Percentiles rank a stretch among this genome's conserved stretches.
Conservation (phyloP, 164 flowering plant species). For the Vitis cinerea region DNA sequence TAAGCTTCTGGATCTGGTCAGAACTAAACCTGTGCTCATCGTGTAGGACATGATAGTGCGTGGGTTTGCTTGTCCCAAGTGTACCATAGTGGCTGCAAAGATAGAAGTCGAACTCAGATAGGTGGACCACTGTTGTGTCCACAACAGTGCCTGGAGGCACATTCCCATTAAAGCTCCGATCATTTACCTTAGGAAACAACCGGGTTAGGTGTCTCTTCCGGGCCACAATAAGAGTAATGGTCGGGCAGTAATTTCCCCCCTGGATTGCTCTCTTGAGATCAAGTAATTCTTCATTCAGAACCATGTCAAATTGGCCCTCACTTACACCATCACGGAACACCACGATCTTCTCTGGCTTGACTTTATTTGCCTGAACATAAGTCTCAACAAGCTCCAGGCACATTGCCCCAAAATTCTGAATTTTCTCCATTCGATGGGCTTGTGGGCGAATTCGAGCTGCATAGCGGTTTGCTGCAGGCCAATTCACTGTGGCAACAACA, state of each 20-base stretch:
- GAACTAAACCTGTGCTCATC: constrained; percentile 68
- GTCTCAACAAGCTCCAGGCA: constrained; percentile 57
- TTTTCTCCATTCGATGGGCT: constrained; percentile 45
- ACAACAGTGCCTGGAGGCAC: constrained; percentile 85
- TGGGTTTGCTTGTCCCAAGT: constrained; percentile 86
- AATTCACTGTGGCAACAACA: constrained; percentile 76
- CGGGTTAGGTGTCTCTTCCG: constrained; percentile 80
- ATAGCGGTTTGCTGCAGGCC: constrained; percentile 83
- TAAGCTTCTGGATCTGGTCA: constrained; percentile 59
- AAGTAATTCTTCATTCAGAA: constrained; percentile 59
- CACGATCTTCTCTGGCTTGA: constrained; percentile 54
- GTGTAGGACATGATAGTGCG: constrained; percentile 68
- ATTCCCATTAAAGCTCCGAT: constrained; percentile 41
- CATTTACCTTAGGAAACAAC: constrained; percentile 39
- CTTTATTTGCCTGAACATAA: constrained; percentile 39
- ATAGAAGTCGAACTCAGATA: constrained; percentile 69
- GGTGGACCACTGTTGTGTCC: constrained; percentile 57
- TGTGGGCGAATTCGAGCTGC: constrained; percentile 60
- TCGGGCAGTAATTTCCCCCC: constrained; percentile 39
- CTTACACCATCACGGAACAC: constrained; percentile 90
- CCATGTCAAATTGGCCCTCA: constrained; percentile 81
- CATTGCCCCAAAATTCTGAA: constrained; percentile 54
- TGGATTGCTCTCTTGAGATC: constrained; percentile 43
- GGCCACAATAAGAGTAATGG: constrained; percentile 66
- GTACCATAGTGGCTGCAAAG: constrained; percentile 71